These are phyloP conservation scores for Gentiana straminea DNA, from an alignment of 257 asterid genomes.

Conservation along the genomic window DNA sequence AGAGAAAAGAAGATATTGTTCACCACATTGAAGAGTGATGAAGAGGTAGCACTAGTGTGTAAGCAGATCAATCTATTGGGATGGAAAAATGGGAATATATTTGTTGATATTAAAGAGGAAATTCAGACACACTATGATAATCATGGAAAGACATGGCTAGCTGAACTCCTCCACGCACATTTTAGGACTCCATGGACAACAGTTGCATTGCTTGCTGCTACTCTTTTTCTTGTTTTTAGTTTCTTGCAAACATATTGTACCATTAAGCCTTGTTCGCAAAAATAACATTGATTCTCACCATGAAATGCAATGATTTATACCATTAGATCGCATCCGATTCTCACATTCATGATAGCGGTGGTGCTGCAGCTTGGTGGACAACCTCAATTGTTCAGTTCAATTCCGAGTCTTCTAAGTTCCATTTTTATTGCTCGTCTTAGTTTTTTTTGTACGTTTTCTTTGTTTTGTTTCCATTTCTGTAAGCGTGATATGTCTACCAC, in stretches of 20 bases:
- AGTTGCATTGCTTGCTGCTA: conserved; percentile 7
- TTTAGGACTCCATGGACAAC: conserved; percentile 15
- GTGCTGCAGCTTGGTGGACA: too few species aligned
- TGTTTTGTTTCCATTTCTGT: too few species aligned
- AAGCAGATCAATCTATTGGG: conserved; percentile 5
- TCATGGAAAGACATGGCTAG: conserved; percentile 11
- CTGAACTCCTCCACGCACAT: conserved; percentile 9
- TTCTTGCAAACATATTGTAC: conserved; percentile 8
- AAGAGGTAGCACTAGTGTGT: conserved; percentile 11
- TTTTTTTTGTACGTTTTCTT: too few species aligned
- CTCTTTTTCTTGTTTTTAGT: not conserved
- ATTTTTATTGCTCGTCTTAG: too few species aligned
- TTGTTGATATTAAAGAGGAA: not conserved
- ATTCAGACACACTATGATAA: conserved; percentile 5
- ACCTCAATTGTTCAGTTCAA: too few species aligned
- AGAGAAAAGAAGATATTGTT: conserved; percentile 15
- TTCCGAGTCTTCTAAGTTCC: too few species aligned
- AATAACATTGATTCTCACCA: not conserved
- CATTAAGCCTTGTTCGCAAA: not conserved
- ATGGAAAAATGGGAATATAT: not conserved
- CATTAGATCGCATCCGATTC: too few species aligned
- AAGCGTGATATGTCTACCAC: too few species aligned
- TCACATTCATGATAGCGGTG: too few species aligned
- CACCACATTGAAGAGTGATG: conserved; percentile 20
- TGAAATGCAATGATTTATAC: too few species aligned